Base-by-base conservation (phyloP, 495 filamentous ascomycete species). In the Filosporella fistucella region DNA sequence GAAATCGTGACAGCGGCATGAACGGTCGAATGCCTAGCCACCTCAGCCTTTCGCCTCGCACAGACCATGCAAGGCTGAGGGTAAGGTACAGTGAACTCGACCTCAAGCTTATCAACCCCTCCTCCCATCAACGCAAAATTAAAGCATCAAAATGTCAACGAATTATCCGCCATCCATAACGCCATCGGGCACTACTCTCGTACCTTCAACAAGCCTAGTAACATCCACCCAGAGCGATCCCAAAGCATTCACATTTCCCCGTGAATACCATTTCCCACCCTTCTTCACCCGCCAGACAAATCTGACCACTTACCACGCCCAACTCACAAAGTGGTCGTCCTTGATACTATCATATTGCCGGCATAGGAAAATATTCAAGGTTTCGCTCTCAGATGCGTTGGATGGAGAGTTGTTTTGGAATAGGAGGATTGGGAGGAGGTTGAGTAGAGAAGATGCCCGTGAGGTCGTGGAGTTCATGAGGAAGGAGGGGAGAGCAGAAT, bases 331-430 rank as follows among this genome's bases (percentile, higher is more conserved):
- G 68, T 98, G 93, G 93, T 82, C 85, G 32, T 60, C 77, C n/a
- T 78, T 95, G 14, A 81, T 98, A 58, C 88, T 85, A 47, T 57
- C 82, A 57, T 98, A 93, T 82, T 90, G 87, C 64, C 78, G 80
- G 0, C 74, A 84, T 62, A 78, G 91, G 66, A 80, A 75, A 32
- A 61, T 86, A 57, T 94, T 78, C 72, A 76, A 78, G 24, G 75
- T 96, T 23, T 70, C 81, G 2, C 68, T 93, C 11, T 66, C 77
- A 30, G 71, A 86, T 16, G 75, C 79, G 2, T 59, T 85, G 9
- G 73, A 61, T 13, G 57, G 60, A 14, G 62, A 64, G 21, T 64
- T 78, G 5, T 85, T 85, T 68, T 41, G 61, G 56, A 85, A 85
- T 65, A 37, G 51, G 4, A 28, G 38, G 0, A 51, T 83, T 16